Conservation (phyloP, 352 stramenopile genomes). For the Sclerospora graminicola region DNA sequence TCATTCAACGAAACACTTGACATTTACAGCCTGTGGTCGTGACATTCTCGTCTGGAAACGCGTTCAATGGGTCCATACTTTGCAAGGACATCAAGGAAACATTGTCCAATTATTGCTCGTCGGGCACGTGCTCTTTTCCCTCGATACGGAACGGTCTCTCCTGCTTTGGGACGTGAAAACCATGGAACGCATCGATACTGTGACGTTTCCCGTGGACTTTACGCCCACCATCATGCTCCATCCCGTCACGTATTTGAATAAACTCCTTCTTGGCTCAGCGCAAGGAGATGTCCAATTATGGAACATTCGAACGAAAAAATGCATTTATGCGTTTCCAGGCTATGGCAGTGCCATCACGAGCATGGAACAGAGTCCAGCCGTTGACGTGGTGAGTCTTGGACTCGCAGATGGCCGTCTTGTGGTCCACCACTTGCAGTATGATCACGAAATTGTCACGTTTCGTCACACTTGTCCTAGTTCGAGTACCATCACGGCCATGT, state of each 20-base stretch:
- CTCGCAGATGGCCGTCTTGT: constrained; percentile 73
- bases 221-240: constrained; percentile 79
- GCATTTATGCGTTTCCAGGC: constrained; percentile 80
- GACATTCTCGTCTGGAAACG: constrained; percentile 70
- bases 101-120: constrained; percentile 46
- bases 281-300: constrained; percentile 81
- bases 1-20: constrained; percentile 58
- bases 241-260: constrained; percentile 91
- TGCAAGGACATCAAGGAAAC: constrained; percentile 42
- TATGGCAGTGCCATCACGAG: constrained; percentile 57
- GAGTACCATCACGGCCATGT: constrained; percentile 72
- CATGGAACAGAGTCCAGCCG: constrained; percentile 80
- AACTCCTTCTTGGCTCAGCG: constrained; percentile 84
- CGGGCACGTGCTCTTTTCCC: constrained; percentile 58
- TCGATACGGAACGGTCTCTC: constrained; percentile 45
- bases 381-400: constrained; percentile 85
- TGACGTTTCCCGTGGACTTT: constrained; percentile 45
- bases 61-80: constrained; percentile 38
- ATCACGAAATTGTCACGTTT: constrained; percentile 77
- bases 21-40: constrained; percentile 62
- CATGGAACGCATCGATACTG: constrained; percentile 43
- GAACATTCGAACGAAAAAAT: constrained; percentile 87
- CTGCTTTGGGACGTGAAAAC: constrained; percentile 58
- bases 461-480: constrained; percentile 62
- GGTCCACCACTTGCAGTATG: constrained; percentile 82